Evolutionary conservation across 2,329 filamentous ascomycete genomes (phyloP), one percentile per base, ranked within the genome.

Genomic region (Botrytis hyacinthi): DNA sequence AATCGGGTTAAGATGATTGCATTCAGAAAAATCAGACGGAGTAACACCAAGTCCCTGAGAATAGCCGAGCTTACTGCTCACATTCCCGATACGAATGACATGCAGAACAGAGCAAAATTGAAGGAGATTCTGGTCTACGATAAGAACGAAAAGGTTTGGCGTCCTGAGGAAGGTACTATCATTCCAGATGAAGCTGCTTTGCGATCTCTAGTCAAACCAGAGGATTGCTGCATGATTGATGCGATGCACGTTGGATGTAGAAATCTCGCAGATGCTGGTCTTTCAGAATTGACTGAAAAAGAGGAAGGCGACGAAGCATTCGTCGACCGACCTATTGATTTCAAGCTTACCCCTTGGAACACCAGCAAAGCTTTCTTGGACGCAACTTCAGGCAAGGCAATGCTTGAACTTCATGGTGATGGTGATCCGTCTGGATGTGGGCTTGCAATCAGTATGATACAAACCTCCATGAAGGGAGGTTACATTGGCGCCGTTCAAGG

Each of bases 401-500:
- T 99, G 96, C 88, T 99, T 63, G 92, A 95, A 78, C 87, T 99
- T 20, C 95, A 98, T 78, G 96, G 96, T 32, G 93, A 97, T 77
- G 96, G 96, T 73, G 96, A 99, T 80, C 96, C 96, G 5, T 97
- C 95, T 0, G 94, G 94, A 37, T 92, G 95, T 79, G 96, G 96
- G 2, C 90, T 98, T 74, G 96, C 93, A 3, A 97, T 98, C 85
- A 98, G 93, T 81, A 98, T 99, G 82, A 95, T 99, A 82, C 94
- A 96, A 80, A 98, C 95, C 0, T 97, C 94, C 1, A 99, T 99
- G 96, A 99, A 99, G 83, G 96, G 96, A 75, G 96, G 96, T 0
- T 99, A 90, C 75, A 88, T 98, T 82, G 93, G 95, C 80, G 92
- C 94, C 32, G 89, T 97, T 40, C 88, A 89, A 74, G 89, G 89